Percentiles rank a stretch among this genome's conserved stretches.
Conservation (phyloP, 1,284 basidiomycete genomes). For the Sparassis latifolia region DNA sequence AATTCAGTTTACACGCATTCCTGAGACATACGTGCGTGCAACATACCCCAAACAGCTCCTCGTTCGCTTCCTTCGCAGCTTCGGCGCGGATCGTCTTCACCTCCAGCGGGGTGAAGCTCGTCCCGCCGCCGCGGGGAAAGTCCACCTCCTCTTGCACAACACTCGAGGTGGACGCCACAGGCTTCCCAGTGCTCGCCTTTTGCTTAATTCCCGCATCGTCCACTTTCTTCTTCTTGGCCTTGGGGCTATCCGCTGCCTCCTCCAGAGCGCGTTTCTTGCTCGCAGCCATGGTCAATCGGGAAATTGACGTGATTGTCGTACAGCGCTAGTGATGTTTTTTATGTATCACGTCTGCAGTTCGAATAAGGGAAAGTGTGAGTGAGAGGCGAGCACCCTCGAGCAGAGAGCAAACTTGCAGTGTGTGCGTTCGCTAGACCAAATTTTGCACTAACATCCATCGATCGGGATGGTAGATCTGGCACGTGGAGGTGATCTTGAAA, state of each 20-base stretch:
- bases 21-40: not conserved
- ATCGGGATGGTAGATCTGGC: constrained; percentile 10
- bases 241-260: constrained; percentile 38
- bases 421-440: not conserved
- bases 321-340: too few species aligned
- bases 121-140: constrained; percentile 90
- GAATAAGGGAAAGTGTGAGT: too few species aligned
- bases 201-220: constrained; percentile 24
- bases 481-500: not conserved
- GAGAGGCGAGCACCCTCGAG: not conserved
- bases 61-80: constrained; percentile 78
- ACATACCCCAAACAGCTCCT: constrained; percentile 64
- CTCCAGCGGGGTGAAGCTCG: constrained; percentile 84
- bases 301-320: not conserved
- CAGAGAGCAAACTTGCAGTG: not conserved
- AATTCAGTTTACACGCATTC: not conserved
- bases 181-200: constrained; percentile 16
- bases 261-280: constrained; percentile 54
- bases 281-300: constrained; percentile 13
- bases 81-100: constrained; percentile 83
- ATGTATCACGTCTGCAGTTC: too few species aligned
- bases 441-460: not conserved
- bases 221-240: constrained; percentile 50
- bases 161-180: constrained; percentile 27
- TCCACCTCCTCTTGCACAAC: constrained; percentile 75